Conservation (phyloP, 2,329 filamentous ascomycete genomes). For the Colletotrichum sp. region DNA sequence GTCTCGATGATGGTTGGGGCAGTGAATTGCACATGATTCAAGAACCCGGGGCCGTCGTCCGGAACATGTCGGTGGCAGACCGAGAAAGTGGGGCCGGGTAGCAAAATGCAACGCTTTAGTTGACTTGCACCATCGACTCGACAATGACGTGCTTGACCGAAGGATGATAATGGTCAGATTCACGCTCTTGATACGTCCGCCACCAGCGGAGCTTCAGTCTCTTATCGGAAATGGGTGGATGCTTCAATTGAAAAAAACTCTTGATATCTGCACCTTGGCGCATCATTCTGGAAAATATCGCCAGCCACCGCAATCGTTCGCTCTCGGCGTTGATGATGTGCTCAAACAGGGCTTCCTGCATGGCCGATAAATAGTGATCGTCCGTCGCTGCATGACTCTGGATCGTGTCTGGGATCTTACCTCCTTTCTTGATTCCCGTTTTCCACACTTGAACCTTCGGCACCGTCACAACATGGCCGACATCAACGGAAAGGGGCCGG, state of each 20-base stretch:
- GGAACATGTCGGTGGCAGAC: background rate
- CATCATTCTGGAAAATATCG: background rate
- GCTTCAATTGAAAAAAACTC: background rate
- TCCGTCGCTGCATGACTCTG: background rate
- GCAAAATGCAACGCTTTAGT: background rate
- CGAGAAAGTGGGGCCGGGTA: background rate
- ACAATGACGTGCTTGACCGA: conserved; percentile 4
- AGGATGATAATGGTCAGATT: background rate
- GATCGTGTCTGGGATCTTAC: background rate
- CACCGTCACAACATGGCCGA: background rate
- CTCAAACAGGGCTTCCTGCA: background rate
- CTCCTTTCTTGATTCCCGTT: background rate
- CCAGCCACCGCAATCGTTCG: background rate
- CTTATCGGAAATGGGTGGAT: conserved; percentile 3
- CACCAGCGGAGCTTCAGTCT: background rate
- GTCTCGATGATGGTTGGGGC: background rate
- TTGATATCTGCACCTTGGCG: background rate
- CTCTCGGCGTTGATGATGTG: background rate
- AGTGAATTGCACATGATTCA: background rate
- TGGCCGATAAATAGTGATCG: background rate
- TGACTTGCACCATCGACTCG: background rate
- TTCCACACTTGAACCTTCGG: background rate
- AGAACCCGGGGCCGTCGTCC: background rate
- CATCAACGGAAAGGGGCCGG: background rate
- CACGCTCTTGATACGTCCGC: background rate